These are phyloP conservation scores for Citeromyces hawaiiensis DNA, from an alignment of 1,139 yeast species.

Conservation along the genomic window DNA sequence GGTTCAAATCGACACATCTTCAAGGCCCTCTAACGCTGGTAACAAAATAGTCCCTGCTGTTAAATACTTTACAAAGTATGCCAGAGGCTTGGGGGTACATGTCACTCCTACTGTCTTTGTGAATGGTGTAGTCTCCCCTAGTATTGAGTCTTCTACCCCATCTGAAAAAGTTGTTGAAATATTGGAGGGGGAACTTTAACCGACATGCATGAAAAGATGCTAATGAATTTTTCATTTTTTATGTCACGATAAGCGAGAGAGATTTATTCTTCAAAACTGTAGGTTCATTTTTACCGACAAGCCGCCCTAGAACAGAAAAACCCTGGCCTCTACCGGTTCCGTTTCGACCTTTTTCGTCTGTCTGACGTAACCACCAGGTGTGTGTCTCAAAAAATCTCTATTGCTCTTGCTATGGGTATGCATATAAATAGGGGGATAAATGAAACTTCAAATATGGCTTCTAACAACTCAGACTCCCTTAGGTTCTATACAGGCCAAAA, in stretches of 20 bases:
- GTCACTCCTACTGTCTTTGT: constrained; percentile 74
- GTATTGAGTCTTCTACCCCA: constrained; percentile 29
- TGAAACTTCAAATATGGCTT: neutral
- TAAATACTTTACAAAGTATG: constrained; percentile 61
- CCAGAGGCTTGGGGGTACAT: constrained; percentile 70
- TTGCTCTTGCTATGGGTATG: neutral
- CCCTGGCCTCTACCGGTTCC: too few species aligned
- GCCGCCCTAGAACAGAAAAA: too few species aligned
- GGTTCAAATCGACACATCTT: constrained; percentile 15
- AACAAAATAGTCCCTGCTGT: constrained; percentile 46
- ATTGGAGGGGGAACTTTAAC: neutral
- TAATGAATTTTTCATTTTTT: too few species aligned
- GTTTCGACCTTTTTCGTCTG: neutral
- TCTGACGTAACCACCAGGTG: neutral
- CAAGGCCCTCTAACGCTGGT: constrained; percentile 36
- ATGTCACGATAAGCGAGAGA: neutral
- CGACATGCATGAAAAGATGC: neutral
- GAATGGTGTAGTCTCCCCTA: constrained; percentile 42
- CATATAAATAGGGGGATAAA: neutral
- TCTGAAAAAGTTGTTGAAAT: constrained; percentile 17
- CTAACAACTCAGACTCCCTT: neutral
- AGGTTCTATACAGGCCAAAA: constrained; percentile 15
- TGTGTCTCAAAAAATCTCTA: neutral
- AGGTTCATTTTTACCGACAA: too few species aligned
- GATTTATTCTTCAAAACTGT: too few species aligned